Evolutionary conservation across 1,284 basidiomycete genomes (phyloP).

Genomic region (Irpex sp.): DNA sequence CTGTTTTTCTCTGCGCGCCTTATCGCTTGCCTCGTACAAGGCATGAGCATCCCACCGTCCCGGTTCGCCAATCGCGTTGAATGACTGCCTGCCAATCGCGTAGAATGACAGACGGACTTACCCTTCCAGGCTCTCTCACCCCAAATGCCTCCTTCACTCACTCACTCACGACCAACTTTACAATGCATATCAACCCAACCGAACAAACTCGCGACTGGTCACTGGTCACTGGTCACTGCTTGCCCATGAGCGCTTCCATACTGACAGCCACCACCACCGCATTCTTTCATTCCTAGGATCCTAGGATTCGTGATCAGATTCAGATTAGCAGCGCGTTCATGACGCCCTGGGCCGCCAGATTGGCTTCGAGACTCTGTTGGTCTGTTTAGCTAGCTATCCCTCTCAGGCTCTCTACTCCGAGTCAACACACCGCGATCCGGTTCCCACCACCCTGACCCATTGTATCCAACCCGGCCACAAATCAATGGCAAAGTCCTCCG

Average conservation of each 20-base stretch:
- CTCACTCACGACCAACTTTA: neutral
- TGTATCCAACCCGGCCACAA: too few species aligned
- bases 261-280: neutral
- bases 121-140: neutral
- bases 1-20: neutral
- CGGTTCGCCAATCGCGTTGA: neutral
- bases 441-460: neutral
- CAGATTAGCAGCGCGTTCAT: neutral
- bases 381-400: too few species aligned
- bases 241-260: neutral
- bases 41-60: neutral
- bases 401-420: neutral
- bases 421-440: neutral
- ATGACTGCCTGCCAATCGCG: neutral
- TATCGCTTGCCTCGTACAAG: neutral
- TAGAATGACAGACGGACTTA: neutral
- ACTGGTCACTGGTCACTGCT: neutral
- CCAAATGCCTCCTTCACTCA: neutral
- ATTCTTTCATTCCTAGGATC: neutral
- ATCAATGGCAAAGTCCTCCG: neutral
- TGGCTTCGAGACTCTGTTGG: neutral
- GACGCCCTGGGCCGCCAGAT: neutral
- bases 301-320: conserved; percentile 3
- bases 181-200: too few species aligned
- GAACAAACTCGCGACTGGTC: neutral